Percentiles rank a stretch among this genome's conserved stretches.
These are phyloP conservation scores for Porodaedalea pini DNA, from an alignment of 1,284 basidiomycete species.

Conservation along the genomic window DNA sequence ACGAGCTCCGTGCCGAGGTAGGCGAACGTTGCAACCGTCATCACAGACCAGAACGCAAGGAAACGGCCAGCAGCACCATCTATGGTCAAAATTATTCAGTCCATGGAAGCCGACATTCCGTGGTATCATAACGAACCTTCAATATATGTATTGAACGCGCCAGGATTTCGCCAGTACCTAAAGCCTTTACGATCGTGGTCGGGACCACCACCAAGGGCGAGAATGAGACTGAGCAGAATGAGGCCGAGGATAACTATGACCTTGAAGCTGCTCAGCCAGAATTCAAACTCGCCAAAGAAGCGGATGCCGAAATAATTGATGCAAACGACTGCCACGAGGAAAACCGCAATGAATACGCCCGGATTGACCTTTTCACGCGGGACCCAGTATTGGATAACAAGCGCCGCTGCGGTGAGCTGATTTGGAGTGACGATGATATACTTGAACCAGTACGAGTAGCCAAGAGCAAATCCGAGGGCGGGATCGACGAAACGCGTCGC, in stretches of 20 bases:
- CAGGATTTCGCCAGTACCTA: constrained; percentile 47
- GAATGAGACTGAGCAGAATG: constrained; percentile 48
- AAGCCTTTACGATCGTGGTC: constrained; percentile 51
- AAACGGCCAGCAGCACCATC: constrained; percentile 31
- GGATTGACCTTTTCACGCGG: constrained; percentile 28
- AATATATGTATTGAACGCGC: constrained; percentile 19
- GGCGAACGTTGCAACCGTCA: constrained; percentile 47
- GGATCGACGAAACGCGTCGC: constrained; percentile 48
- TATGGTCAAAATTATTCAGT: constrained; percentile 1
- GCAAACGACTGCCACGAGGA: constrained; percentile 44
- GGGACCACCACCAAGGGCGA: constrained; percentile 59
- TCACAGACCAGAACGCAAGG: constrained; percentile 59
- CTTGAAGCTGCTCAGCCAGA: constrained; percentile 41
- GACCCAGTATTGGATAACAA: constrained; percentile 62
- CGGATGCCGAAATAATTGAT: constrained; percentile 54
- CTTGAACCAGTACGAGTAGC: constrained; percentile 30
- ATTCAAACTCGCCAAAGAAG: constrained; percentile 56
- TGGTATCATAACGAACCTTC: constrained; percentile 1
- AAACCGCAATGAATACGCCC: constrained; percentile 60
- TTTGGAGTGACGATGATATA: constrained; percentile 37
- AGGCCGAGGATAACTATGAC: constrained; percentile 46
- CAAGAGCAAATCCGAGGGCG: constrained; percentile 44
- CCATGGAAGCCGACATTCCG: constrained; percentile 8
- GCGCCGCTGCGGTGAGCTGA: constrained; percentile 55
- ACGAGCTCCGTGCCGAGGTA: constrained; percentile 60